Evolutionary conservation across 2,329 filamentous ascomycete species (phyloP), one percentile per base, ranked within the genome.

Genomic region (Scedosporium boydii): DNA sequence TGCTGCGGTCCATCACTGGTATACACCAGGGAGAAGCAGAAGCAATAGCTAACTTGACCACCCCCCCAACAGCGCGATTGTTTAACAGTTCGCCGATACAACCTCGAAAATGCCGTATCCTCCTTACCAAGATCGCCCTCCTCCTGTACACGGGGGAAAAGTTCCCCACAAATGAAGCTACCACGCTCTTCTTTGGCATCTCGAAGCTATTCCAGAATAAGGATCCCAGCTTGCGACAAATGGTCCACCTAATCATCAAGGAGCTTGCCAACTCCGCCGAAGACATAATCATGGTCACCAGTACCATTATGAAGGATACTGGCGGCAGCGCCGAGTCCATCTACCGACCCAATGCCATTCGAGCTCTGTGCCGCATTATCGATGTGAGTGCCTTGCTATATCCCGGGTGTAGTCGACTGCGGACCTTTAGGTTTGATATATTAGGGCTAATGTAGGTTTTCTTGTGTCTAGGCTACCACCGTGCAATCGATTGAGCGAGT

Each of bases 121-220:
- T 97, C 67, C 84, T 99, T 67, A 98, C 95, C 72, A 98, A 99
- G 83, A 95, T 99, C 73, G 91, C 91, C 59, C 89, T 98, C 64
- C 88, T 99, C 67, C 84, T 99, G 70, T 97, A 97, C 78, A 98
- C 92, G 21, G 95, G 95, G 70, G 95, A 99, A 80, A 92, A 88
- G 74, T 99, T 98, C 81, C 93, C 93, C 56, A 93, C 90, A 64
- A 96, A 96, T 73, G 95, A 99, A 85, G 95, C 95, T 69, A 98
- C 95, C 38, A 93, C 91, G 58, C 89, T 99, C 67, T 99, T 99
- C 86, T 98, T 98, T 75, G 93, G 93, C 70, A 98, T 96, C 76
- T 98, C 93, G 65, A 98, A 98, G 83, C 85, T 98, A 65, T 99
- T 99, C 84, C 93, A 98, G 82, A 98, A 98, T 79, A 98, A 97